These are phyloP conservation scores for Arachnomyces sp. DNA, from an alignment of 2,329 filamentous ascomycete genomes.

Conservation along the genomic window DNA sequence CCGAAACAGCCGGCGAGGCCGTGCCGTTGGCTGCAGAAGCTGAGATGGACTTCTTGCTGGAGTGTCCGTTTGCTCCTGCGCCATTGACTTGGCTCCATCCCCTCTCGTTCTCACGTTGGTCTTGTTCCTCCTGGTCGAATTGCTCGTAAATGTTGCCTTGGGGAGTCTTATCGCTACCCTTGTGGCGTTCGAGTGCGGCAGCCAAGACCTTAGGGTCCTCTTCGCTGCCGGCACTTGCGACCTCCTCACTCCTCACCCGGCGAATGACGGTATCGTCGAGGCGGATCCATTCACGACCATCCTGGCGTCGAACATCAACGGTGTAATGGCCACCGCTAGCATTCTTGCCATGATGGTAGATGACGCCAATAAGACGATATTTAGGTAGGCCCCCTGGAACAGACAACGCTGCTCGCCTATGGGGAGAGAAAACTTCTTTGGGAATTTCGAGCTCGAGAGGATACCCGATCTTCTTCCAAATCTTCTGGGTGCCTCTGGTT, in stretches of 20 bases:
- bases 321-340: constrained; percentile 96
- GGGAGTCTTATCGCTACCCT: constrained; percentile 29
- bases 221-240: constrained; percentile 75
- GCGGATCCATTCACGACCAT: constrained; percentile 91
- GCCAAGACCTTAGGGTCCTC: constrained; percentile 65
- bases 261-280: constrained; percentile 89
- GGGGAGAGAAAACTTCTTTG: constrained; percentile 73
- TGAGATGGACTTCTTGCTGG: constrained; percentile 62
- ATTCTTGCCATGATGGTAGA: constrained; percentile 97
- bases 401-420: constrained; percentile 58
- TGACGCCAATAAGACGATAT: constrained; percentile 79
- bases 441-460: constrained; percentile 91
- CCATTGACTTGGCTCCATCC: constrained; percentile 83
- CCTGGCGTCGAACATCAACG: constrained; percentile 89
- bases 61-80: constrained; percentile 30
- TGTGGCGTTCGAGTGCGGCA: constrained; percentile 56
- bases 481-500: constrained; percentile 79
- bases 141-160: constrained; percentile 67
- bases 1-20: constrained; percentile 44
- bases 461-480: constrained; percentile 97
- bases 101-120: constrained; percentile 54
- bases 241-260: constrained; percentile 76
- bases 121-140: constrained; percentile 56
- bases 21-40: constrained; percentile 57
- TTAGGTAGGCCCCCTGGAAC: constrained; percentile 65